These are phyloP conservation scores for Selenicereus undatus DNA, from an alignment of 148 eudicot genomes.

Conservation along the genomic window DNA sequence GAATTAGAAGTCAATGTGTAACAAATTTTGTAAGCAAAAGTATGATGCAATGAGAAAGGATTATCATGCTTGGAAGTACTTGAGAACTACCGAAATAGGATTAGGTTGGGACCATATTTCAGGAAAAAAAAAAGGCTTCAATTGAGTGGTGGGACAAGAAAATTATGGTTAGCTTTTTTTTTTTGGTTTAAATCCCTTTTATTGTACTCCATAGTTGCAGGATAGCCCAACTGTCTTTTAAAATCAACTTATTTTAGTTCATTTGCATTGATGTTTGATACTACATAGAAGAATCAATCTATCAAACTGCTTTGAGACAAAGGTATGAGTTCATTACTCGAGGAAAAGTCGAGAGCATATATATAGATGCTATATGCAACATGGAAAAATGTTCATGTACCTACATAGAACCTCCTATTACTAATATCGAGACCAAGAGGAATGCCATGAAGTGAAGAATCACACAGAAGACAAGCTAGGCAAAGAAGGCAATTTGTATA, in stretches of 20 bases:
- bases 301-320: neutral
- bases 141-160: neutral
- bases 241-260: too few species aligned
- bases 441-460: neutral
- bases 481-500: too few species aligned
- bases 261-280: too few species aligned
- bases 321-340: neutral
- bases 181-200: too few species aligned
- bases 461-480: neutral
- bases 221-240: too few species aligned
- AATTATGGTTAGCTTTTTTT: neutral
- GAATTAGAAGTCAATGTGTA: neutral
- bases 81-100: neutral
- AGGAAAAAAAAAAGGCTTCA: neutral
- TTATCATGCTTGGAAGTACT: neutral
- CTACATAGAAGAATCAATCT: neutral
- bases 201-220: too few species aligned
- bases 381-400: neutral
- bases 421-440: neutral
- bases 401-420: neutral
- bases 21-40: neutral
- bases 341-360: neutral
- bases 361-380: neutral
- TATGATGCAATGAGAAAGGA: constrained; percentile 3
- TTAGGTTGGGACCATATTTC: constrained; percentile 6